Percentiles rank a stretch among this genome's conserved stretches.
These are phyloP conservation scores for Penicillium sp. DNA, from an alignment of 2,329 filamentous ascomycete species.

Conservation along the genomic window DNA sequence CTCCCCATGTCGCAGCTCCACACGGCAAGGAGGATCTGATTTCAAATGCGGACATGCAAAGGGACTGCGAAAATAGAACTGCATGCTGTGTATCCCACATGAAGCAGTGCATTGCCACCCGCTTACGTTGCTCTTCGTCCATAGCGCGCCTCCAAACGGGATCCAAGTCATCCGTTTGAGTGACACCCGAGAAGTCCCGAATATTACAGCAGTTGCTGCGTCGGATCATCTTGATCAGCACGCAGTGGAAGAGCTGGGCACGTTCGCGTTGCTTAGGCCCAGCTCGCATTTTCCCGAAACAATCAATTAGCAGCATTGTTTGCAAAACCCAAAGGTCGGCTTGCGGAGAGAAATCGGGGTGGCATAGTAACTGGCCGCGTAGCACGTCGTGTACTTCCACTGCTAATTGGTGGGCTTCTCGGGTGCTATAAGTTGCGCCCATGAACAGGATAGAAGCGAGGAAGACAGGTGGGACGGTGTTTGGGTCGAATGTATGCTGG, in stretches of 20 bases:
- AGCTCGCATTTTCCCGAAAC: conserved; percentile 64
- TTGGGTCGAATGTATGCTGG: conserved; percentile 58
- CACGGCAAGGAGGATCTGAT: conserved; percentile 60
- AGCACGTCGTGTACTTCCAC: conserved; percentile 65
- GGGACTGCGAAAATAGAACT: conserved; percentile 65
- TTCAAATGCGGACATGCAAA: conserved; percentile 68
- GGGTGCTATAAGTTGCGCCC: conserved; percentile 63
- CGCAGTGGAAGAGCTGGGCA: conserved; percentile 61
- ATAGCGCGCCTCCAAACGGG: conserved; percentile 57
- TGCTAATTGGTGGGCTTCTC: conserved; percentile 61
- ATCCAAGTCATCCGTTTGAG: conserved; percentile 45
- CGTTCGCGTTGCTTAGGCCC: conserved; percentile 66
- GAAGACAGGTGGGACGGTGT: conserved; percentile 53
- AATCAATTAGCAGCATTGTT: conserved; percentile 64
- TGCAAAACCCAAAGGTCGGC: conserved; percentile 64
- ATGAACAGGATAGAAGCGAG: conserved; percentile 59
- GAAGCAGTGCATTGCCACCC: conserved; percentile 63
- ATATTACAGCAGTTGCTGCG: conserved; percentile 55
- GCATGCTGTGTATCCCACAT: conserved; percentile 69
- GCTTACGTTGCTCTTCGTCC: conserved; percentile 60
- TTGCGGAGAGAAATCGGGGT: conserved; percentile 59
- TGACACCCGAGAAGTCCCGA: conserved; percentile 37
- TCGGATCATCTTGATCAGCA: conserved; percentile 58
- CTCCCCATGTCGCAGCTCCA: conserved; percentile 59
- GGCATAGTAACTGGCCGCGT: conserved; percentile 61